Conservation (phyloP, 352 stramenopile species). For the Pythium periplocum region DNA sequence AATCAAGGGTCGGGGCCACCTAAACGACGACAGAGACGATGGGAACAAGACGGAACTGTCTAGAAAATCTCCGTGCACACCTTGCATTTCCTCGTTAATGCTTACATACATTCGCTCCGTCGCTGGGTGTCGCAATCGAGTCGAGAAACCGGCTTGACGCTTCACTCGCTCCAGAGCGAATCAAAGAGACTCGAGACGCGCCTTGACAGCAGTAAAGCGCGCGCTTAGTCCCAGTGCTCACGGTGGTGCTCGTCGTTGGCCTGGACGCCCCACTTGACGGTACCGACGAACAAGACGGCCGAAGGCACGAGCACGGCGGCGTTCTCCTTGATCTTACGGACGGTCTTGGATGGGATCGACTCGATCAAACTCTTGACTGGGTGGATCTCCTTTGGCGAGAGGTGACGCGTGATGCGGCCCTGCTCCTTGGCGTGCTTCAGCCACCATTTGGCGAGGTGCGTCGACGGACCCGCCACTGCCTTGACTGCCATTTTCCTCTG, state of each 20-base stretch:
- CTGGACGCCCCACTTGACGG: constrained; percentile 62
- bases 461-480: constrained; percentile 32
- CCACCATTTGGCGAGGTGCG: constrained; percentile 67
- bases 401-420: constrained; percentile 57
- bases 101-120: no score
- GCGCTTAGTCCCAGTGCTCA: constrained; percentile 63
- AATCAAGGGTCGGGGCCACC: no score
- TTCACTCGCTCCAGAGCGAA: no score
- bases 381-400: constrained; percentile 68
- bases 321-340: constrained; percentile 83
- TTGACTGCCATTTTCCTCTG: not conserved
- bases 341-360: constrained; percentile 66
- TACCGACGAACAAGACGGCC: constrained; percentile 55
- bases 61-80: no score
- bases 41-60: no score
- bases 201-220: no score
- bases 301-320: constrained; percentile 61
- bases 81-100: no score
- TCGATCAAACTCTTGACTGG: constrained; percentile 63
- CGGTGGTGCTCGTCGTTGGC: constrained; percentile 79
- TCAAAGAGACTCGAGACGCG: no score
- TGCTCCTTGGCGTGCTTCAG: constrained; percentile 58
- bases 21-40: no score
- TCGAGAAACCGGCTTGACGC: no score
- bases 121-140: no score